Evolutionary conservation across 1,139 yeast species (phyloP).

Genomic region (Suhomyces bokatorum): DNA sequence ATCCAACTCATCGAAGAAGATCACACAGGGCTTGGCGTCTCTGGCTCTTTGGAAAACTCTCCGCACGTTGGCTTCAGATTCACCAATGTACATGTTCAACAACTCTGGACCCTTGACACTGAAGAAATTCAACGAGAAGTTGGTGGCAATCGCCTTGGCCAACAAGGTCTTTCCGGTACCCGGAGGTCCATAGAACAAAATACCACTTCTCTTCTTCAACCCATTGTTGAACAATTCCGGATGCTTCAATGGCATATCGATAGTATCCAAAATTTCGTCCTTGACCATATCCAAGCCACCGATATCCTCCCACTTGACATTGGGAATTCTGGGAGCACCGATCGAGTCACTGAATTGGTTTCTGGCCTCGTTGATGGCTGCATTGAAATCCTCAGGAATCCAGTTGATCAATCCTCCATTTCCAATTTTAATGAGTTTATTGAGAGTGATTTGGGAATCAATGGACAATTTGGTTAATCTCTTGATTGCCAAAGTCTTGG

Average conservation of each 20-base stretch:
- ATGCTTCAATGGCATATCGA: constrained; percentile 91
- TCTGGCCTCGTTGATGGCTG: constrained; percentile 79
- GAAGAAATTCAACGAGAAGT: constrained; percentile 88
- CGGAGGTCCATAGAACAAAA: constrained; percentile 94
- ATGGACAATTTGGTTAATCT: constrained; percentile 40
- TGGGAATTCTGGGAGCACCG: constrained; percentile 96
- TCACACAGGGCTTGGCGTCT: constrained; percentile 96
- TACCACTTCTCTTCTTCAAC: constrained; percentile 90
- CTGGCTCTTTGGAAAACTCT: constrained; percentile 91
- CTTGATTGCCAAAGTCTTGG: constrained; percentile 58
- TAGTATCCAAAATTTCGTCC: constrained; percentile 90
- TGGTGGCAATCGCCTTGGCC: constrained; percentile 96
- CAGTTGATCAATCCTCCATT: constrained; percentile 58
- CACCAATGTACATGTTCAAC: constrained; percentile 96
- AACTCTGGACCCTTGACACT: constrained; percentile 96
- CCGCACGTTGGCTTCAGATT: constrained; percentile 95
- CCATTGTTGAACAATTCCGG: constrained; percentile 89
- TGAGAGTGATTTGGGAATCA: constrained; percentile 17
- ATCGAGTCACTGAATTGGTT: constrained; percentile 89
- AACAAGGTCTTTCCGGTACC: constrained; percentile 95
- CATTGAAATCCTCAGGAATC: constrained; percentile 64
- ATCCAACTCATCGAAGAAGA: constrained; percentile 94
- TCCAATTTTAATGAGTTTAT: constrained; percentile 36
- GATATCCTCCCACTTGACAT: constrained; percentile 93
- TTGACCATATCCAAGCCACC: constrained; percentile 90